A percentile compares a stretch with the other conserved stretches of the same genome.
These are phyloP conservation scores for Seiridium unicorne DNA, from an alignment of 2,329 filamentous ascomycete species.

Conservation along the genomic window DNA sequence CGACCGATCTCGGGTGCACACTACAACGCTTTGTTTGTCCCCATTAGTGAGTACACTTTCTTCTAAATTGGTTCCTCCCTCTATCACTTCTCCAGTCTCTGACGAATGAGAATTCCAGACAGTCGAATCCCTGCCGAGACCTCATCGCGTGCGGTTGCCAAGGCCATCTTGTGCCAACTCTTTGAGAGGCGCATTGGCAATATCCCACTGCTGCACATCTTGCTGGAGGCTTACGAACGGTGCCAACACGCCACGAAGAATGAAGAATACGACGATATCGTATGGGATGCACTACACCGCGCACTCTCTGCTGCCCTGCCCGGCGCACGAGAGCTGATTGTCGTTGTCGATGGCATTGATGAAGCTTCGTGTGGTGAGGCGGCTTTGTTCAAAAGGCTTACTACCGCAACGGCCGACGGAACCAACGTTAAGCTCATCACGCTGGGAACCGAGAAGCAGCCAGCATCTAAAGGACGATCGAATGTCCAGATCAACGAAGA, in stretches of 20 bases:
- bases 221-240: conserved; percentile 27
- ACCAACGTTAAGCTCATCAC: conserved; percentile 27
- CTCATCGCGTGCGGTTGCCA: conserved; percentile 28
- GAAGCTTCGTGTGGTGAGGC: conserved; percentile 29
- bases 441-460: conserved; percentile 20
- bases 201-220: conserved; percentile 31
- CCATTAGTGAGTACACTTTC: conserved; percentile 27
- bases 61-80: not conserved
- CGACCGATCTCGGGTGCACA: conserved; percentile 30
- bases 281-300: conserved; percentile 31
- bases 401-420: conserved; percentile 17
- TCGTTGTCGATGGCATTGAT: conserved; percentile 36
- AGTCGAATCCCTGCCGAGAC: conserved; percentile 28
- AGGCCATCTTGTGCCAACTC: conserved; percentile 33
- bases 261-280: conserved; percentile 29
- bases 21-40: conserved; percentile 32
- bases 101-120: conserved; percentile 16
- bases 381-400: conserved; percentile 25
- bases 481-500: conserved; percentile 27
- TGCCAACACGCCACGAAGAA: conserved; percentile 19
- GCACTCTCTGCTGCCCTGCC: conserved; percentile 24
- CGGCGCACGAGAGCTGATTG: conserved; percentile 31
- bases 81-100: not conserved
- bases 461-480: conserved; percentile 12
- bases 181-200: conserved; percentile 37